Conservation (phyloP, 306 rosid genomes). For the Hippophae rhamnoides region DNA sequence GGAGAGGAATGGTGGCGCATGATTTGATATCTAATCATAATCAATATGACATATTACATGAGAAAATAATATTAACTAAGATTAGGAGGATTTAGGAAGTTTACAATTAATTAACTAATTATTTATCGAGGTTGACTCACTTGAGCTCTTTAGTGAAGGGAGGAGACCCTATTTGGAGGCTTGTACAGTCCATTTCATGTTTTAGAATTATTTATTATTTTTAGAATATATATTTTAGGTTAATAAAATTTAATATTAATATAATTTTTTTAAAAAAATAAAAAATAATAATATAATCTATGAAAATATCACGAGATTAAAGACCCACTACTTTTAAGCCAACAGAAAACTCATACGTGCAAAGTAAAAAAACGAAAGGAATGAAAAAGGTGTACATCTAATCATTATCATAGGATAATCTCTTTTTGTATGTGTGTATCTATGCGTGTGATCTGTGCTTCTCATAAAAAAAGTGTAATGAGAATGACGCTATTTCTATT, state of each 20-base stretch:
- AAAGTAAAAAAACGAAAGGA: not conserved
- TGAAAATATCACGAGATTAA: too few species aligned
- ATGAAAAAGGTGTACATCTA: not conserved
- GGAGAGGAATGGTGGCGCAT: slow-evolving; percentile 32
- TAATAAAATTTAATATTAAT: too few species aligned
- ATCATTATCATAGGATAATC: not conserved
- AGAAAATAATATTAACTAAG: too few species aligned
- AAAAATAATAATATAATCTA: too few species aligned
- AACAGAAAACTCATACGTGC: too few species aligned
- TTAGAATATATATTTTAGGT: too few species aligned
- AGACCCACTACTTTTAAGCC: too few species aligned
- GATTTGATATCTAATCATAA: slow-evolving; percentile 22
- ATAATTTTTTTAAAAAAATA: too few species aligned
- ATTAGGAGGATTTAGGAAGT: not conserved
- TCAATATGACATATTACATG: too few species aligned
- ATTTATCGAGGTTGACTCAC: too few species aligned
- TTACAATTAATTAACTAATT: not conserved
- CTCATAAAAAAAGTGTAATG: not conserved
- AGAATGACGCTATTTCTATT: not conserved
- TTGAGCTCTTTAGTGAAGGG: too few species aligned
- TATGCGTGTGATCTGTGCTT: not conserved
- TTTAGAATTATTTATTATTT: not conserved
- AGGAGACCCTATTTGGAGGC: not conserved
- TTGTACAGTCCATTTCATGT: not conserved
- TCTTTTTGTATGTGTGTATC: not conserved